Percentiles rank a stretch among this genome's conserved stretches.
Conservation (phyloP, 768 basidiomycete species). For the Boletus rufocinnamomeus region DNA sequence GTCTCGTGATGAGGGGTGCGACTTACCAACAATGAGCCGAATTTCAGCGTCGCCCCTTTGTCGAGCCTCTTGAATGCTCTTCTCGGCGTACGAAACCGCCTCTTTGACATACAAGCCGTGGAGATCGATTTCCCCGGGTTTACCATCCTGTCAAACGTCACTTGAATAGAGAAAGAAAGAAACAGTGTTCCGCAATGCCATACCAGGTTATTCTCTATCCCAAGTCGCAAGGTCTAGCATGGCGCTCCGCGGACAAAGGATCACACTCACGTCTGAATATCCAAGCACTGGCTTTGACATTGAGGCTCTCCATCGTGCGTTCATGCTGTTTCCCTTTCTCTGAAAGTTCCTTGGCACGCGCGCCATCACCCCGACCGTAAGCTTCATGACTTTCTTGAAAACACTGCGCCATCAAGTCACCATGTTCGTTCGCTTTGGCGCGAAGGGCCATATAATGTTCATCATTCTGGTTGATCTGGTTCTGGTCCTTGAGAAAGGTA, state of each 20-base stretch:
- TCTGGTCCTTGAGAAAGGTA: slow-evolving; percentile 45
- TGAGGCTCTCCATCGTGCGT: slow-evolving; percentile 72
- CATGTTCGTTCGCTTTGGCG: slow-evolving; percentile 73
- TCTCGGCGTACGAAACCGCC: slow-evolving; percentile 74
- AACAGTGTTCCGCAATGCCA: not conserved
- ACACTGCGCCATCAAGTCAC: slow-evolving; percentile 71
- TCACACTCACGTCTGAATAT: slow-evolving; percentile 65
- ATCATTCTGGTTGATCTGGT: slow-evolving; percentile 67
- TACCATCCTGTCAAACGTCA: slow-evolving; percentile 50
- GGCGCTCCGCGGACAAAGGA: not conserved
- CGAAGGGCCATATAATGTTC: slow-evolving; percentile 70
- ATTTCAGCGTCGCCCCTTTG: slow-evolving; percentile 62
- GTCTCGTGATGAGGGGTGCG: not conserved
- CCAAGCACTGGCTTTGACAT: slow-evolving; percentile 83
- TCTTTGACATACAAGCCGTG: slow-evolving; percentile 96
- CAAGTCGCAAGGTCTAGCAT: not conserved
- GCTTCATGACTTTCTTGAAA: slow-evolving; percentile 77
- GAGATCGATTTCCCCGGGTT: slow-evolving; percentile 78
- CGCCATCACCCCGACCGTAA: slow-evolving; percentile 72
- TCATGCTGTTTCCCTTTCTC: slow-evolving; percentile 80
- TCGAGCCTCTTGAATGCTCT: slow-evolving; percentile 68
- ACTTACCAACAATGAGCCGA: slow-evolving; percentile 82
- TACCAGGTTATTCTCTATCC: slow-evolving; percentile 75
- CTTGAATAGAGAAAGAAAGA: not conserved
- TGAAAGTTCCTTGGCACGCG: slow-evolving; percentile 78